phyloP scores from a whole-genome alignment of 495 filamentous ascomycete genomes.

The Aspergillus baeticus region DNA sequence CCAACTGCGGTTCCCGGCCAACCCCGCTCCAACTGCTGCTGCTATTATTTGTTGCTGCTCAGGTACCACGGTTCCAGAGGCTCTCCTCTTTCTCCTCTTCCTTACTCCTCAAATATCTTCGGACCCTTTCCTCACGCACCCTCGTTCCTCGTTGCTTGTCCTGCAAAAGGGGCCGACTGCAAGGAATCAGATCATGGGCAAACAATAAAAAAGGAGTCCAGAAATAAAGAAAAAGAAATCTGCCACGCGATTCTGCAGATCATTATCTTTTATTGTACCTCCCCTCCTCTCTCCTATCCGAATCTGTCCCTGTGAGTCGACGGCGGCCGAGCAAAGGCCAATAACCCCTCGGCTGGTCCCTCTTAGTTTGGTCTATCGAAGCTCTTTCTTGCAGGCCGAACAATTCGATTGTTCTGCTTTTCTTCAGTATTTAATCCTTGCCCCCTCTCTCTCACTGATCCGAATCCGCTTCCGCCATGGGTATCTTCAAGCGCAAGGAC shows the following conservation, averaged over 20 bases:
- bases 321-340: neutral
- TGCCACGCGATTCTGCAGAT: constrained; percentile 10
- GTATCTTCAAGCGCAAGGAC: constrained; percentile 63
- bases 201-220: neutral
- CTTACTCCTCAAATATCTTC: constrained; percentile 2
- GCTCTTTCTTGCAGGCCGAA: neutral
- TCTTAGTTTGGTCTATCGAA: neutral
- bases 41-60: constrained; percentile 6
- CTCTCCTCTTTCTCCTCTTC: neutral
- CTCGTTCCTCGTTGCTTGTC: neutral
- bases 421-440: neutral
- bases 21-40: constrained; percentile 17
- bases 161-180: neutral
- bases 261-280: constrained; percentile 14
- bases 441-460: constrained; percentile 2
- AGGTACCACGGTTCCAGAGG: constrained; percentile 1
- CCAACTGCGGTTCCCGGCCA: constrained; percentile 10
- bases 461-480: constrained; percentile 42
- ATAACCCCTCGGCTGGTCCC: constrained; percentile 4
- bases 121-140: constrained; percentile 1
- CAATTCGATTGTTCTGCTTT: constrained; percentile 6
- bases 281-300: neutral
- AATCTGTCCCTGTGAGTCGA: neutral
- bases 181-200: neutral
- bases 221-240: constrained; percentile 1